These are phyloP conservation scores for Trypanosoma congolense DNA, from an alignment of 208 protist species.

Conservation along the genomic window DNA sequence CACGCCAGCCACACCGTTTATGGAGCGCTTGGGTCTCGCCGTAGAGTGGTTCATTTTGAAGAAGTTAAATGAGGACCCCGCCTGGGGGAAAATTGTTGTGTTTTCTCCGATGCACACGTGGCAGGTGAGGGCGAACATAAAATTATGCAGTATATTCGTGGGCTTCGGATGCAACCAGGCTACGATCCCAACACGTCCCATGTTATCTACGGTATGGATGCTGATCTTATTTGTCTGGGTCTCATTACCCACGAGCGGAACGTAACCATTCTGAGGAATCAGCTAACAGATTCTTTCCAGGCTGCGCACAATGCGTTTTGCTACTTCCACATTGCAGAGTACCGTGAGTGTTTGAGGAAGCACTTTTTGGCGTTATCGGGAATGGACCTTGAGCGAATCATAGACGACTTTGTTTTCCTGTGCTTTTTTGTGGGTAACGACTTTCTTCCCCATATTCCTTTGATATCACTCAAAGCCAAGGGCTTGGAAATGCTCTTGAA, in stretches of 20 bases:
- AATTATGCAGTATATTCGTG: slow-evolving; percentile 93
- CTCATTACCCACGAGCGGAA: slow-evolving; percentile 98
- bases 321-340: slow-evolving; percentile 82
- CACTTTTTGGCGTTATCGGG: slow-evolving; percentile 76
- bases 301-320: slow-evolving; percentile 75
- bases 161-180: slow-evolving; percentile 75
- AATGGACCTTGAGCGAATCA: slow-evolving; percentile 94
- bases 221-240: slow-evolving; percentile 98
- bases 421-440: slow-evolving; percentile 99
- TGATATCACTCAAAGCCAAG: slow-evolving; percentile 96
- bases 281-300: slow-evolving; percentile 88
- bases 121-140: slow-evolving; percentile 98
- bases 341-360: slow-evolving; percentile 57
- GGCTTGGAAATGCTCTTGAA: slow-evolving; percentile 94
- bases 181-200: slow-evolving; percentile 97
- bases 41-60: slow-evolving; percentile 95
- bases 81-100: slow-evolving; percentile 88
- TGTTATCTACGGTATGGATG: slow-evolving; percentile 99
- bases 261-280: slow-evolving; percentile 97
- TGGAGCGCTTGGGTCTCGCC: slow-evolving; percentile 91
- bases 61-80: slow-evolving; percentile 90
- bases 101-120: slow-evolving; percentile 95
- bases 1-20: slow-evolving; percentile 99
- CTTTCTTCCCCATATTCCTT: slow-evolving; percentile 98
- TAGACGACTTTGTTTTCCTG: slow-evolving; percentile 99